Base-by-base conservation (phyloP, 2,329 filamentous ascomycete species). In the Dichotomopilus funicola region DNA sequence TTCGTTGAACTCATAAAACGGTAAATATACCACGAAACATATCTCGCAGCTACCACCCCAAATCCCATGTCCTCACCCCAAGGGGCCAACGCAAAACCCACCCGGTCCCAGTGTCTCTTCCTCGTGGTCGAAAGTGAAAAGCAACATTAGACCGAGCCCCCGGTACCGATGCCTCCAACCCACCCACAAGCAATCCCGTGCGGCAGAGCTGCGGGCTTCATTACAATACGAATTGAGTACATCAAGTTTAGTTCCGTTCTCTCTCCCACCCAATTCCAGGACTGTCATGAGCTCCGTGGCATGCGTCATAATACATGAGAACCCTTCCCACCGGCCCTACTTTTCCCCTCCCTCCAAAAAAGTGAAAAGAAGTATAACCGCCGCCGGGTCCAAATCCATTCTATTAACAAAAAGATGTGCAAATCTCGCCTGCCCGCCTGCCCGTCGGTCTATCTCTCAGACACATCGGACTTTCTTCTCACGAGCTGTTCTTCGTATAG, bases 401-500 rank as follows among this genome's bases (percentile, higher is more conserved):
- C 19, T 27, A 27, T 27, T 27, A 27, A 27, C 19, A 27, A 27
- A 27, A 27, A 27, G 19, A 27, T 27, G 19, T 27, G 19, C 19
- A 27, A 27, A 27, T 27, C 19, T 27, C 19, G 19, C 19, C 19
- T 27, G 19, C 19, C 19, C 19, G 19, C 19, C 19, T 45, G 43
- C 12, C 45, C 11, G 34, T 19, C n/a, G 27, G 34, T 48, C 34
- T 27, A 10, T 13, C 45, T 48, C 34, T 38, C 34, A 27, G 19
- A 27, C 19, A 27, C 19, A 27, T 27, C 27, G 7, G 2, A 27
- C 19, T 27, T 27, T 27, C 13, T 41, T 55, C 68, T 55, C 68
- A 74, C 45, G 74, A 73, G 74, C 75, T 84, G 73, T 77, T 80
- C 76, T 85, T 86, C 69, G 73, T 77, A 72, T 94, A 95, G 69